Evolutionary conservation across 805 yeast species (phyloP), one percentile per base, ranked within the genome.

Genomic region (Yarrowia divulgata): DNA sequence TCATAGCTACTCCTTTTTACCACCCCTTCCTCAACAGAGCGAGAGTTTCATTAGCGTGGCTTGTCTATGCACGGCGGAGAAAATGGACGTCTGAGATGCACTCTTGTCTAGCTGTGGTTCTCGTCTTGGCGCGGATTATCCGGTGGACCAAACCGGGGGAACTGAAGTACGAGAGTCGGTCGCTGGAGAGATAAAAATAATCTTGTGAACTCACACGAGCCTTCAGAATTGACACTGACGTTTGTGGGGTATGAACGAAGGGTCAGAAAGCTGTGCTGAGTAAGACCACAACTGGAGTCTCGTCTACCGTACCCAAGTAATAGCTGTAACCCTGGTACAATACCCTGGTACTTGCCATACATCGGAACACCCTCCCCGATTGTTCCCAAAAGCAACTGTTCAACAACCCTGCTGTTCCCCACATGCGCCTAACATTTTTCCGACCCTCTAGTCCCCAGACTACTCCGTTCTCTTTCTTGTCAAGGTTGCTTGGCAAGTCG

Each of bases 111-210:
- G 18, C 29, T 16, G 35, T 14, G 52, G 40, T 54, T 54, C 8
- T 54, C 58, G 58, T 54, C 58, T 54, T 54, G 58, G 58, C 58
- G 14, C 58, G 58, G 58, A 54, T 54, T 35, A 54, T 54, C 58
- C 58, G 43, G 32, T 18, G 58, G 54, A 12, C 29, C 29, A 23
- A 2, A 23, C 29, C 29, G 29, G 29, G 29, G 29, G 29, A 23
- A 23, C 29, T 23, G 29, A 23, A 23, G 29, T 23, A 23, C 29
- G 4, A 23, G 29, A 23, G 29, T 23, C 29, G 29, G 2, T 23
- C 29, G 29, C 2, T 23, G 29, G 29, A 23, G 29, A 23, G 29
- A 23, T 23, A 23, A 23, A 23, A 23, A 23, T 4, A 2, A 23
- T 23, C 39, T 35, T 3, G 39, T 10, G 2, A 35, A 35, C 40